A percentile compares a stretch with the other conserved stretches of the same genome.
Conservation (phyloP, 345 rosid species). For the Dipteronia dyeriana region DNA sequence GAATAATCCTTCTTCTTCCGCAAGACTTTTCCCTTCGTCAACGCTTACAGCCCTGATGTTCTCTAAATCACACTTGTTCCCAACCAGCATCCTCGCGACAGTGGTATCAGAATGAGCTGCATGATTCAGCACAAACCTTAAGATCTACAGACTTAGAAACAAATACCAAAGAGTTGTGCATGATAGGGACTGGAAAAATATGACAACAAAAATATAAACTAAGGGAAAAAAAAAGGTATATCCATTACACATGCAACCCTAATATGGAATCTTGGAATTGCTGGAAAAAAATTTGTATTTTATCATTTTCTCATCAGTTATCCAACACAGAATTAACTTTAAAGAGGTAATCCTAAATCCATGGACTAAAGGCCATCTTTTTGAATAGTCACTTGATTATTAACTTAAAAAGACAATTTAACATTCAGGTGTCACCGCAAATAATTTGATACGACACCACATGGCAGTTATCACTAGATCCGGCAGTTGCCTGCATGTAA, state of each 20-base stretch:
- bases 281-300: neutral
- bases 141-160: neutral
- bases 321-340: neutral
- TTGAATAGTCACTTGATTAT: neutral
- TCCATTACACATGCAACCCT: neutral
- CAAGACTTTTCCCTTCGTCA: conserved; percentile 80
- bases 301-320: neutral
- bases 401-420: neutral
- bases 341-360: neutral
- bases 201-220: neutral
- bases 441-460: neutral
- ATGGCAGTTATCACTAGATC: neutral
- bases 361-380: neutral
- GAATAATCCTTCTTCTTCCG: conserved; percentile 76
- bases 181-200: neutral
- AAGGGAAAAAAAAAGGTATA: neutral
- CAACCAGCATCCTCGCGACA: conserved; percentile 79
- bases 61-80: conserved; percentile 87
- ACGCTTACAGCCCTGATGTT: conserved; percentile 67
- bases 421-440: neutral
- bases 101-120: conserved; percentile 78
- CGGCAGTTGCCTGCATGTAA: neutral
- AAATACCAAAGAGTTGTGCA: neutral
- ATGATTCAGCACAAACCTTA: conserved; percentile 14
- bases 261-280: neutral